Conservation (phyloP, 2,329 filamentous ascomycete species). For the Leptographium procerum region DNA sequence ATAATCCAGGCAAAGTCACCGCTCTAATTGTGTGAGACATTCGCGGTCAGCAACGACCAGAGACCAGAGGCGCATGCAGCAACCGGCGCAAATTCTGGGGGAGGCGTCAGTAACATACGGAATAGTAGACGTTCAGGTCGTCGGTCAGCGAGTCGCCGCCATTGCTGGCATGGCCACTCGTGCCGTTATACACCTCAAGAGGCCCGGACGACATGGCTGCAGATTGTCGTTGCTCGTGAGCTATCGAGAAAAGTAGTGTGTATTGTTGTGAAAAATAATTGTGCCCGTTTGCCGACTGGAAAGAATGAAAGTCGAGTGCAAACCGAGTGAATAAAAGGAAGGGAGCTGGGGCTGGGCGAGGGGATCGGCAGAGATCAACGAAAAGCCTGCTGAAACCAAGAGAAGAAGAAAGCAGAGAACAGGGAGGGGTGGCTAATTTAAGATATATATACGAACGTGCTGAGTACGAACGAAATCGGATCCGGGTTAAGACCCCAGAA, state of each 20-base stretch:
- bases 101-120: background rate
- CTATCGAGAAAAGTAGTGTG: background rate
- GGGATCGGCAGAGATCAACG: background rate
- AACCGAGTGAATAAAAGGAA: background rate
- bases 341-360: background rate
- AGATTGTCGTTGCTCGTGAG: too few relatives aligned
- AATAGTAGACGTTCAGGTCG: slow-evolving; percentile 75
- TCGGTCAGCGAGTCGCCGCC: slow-evolving; percentile 44
- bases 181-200: slow-evolving; percentile 35
- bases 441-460: slow-evolving; percentile 2
- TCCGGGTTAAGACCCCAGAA: background rate
- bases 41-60: background rate
- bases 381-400: background rate
- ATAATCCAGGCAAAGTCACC: slow-evolving; percentile 79
- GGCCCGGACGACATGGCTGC: slow-evolving; percentile 13
- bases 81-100: too few relatives aligned
- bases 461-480: background rate
- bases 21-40: slow-evolving; percentile 37
- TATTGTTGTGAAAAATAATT: background rate
- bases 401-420: background rate
- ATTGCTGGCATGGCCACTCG: slow-evolving; percentile 31
- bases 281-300: background rate
- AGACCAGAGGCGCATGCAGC: background rate
- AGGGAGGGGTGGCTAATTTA: slow-evolving; percentile 1
- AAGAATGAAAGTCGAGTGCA: background rate